phyloP scores from a whole-genome alignment of 2,329 filamentous ascomycete species.

The Sordariomycetes sp. region DNA sequence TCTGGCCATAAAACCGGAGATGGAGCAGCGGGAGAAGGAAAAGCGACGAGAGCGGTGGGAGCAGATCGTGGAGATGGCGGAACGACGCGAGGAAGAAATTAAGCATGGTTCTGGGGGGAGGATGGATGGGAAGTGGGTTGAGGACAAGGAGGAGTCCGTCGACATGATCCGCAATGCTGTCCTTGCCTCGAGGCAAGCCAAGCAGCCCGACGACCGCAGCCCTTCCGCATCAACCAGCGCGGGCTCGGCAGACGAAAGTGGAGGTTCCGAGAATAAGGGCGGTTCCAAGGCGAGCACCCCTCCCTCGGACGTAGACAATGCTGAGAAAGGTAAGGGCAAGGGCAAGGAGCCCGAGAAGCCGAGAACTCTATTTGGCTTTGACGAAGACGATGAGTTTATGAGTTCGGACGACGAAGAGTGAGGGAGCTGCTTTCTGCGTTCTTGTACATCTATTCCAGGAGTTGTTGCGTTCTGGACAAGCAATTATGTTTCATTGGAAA shows the following conservation, averaged over 20 bases:
- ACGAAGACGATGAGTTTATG: conserved; percentile 69
- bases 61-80: conserved; percentile 74
- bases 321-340: conserved; percentile 22
- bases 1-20: conserved; percentile 88
- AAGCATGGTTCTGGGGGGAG: conserved; percentile 60
- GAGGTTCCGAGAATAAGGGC: conserved; percentile 22
- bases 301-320: conserved; percentile 26
- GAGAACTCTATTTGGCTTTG: conserved; percentile 61
- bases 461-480: not conserved
- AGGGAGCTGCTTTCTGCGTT: conserved; percentile 12
- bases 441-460: not conserved
- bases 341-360: conserved; percentile 19
- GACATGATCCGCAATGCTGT: conserved; percentile 76
- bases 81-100: conserved; percentile 75
- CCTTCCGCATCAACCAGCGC: conserved; percentile 30
- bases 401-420: conserved; percentile 53
- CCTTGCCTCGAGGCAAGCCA: conserved; percentile 55
- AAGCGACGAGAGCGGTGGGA: conserved; percentile 77
- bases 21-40: conserved; percentile 91
- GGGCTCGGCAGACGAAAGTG: conserved; percentile 16
- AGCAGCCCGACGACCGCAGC: conserved; percentile 50
- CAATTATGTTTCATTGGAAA: not conserved
- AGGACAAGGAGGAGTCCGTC: conserved; percentile 82
- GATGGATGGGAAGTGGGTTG: conserved; percentile 86
- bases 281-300: conserved; percentile 39